Percentiles rank a stretch among this genome's conserved stretches.
Conservation (phyloP, 108 stramenopile genomes). For the Fragilaria radians region DNA sequence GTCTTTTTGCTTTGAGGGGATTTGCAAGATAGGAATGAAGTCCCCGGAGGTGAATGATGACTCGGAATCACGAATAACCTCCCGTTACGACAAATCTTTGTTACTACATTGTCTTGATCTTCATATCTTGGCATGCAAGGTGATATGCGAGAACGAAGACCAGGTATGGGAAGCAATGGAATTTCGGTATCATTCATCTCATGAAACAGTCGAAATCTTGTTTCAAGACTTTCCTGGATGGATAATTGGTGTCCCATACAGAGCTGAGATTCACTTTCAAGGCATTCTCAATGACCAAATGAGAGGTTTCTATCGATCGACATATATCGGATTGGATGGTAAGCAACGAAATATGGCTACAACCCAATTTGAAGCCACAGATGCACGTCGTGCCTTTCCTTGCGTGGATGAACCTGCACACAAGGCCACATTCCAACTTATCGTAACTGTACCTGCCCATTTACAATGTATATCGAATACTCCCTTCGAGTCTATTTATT, state of each 20-base stretch:
- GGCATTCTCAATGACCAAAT: conserved; percentile 30
- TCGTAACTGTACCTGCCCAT: conserved; percentile 10
- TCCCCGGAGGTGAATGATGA: neutral
- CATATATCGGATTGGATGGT: conserved; percentile 15
- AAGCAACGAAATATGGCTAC: conserved; percentile 20
- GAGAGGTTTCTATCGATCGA: conserved; percentile 23
- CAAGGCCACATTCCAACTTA: conserved; percentile 30
- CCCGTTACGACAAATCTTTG: neutral
- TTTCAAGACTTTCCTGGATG: neutral
- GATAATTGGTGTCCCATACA: neutral
- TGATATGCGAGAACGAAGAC: neutral
- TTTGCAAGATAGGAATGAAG: neutral
- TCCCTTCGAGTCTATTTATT: conserved; percentile 1
- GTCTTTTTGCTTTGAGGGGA: neutral
- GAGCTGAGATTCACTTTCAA: conserved; percentile 11
- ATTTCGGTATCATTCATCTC: conserved; percentile 10
- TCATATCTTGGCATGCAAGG: neutral
- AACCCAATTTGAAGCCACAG: conserved; percentile 31
- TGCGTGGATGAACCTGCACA: conserved; percentile 33
- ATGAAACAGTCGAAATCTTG: conserved; percentile 7
- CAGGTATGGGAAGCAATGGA: neutral
- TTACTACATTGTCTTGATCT: conserved; percentile 5
- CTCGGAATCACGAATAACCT: too few species aligned
- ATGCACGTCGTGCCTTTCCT: conserved; percentile 33
- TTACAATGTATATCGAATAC: conserved; percentile 25